Evolutionary conservation across 192 early-diverging fungal genomes (phyloP), one percentile per base, ranked within the genome.

Genomic region (Gamsiella multidivaricata): DNA sequence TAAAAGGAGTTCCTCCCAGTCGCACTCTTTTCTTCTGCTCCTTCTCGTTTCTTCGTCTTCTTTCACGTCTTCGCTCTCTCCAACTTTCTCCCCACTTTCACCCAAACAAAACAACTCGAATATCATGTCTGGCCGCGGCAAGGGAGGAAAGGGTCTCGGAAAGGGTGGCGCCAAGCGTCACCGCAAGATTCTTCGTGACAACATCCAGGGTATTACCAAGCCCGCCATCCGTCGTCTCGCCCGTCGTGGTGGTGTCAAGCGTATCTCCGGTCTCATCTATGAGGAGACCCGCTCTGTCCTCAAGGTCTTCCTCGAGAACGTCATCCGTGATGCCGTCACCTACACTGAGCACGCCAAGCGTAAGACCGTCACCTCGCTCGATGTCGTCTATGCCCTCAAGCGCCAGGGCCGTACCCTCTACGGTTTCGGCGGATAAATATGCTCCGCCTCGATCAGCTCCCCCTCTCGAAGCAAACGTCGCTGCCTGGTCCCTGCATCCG

Each of bases 81-180:
- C 53, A 34, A 28, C 52, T 42, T 52, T 41, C 63, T 42, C 63
- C 23, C 65, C 29, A 15, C 23, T 43, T 43, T 10, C 45, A 46
- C 20, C 47, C 23, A 53, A 25, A 36, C 25, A 65, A 43, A 62
- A 63, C 61, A 52, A 37, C 37, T 52, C 37, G n/a, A n/a, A n/a
- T n/a, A 81, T 59, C 74, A 95, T 98, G 96, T 90, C 96, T 89
- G 97, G 97, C 80, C 93, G 97, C 80, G 97, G 97, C 84, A 98
- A 98, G 88, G 97, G 97, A 84, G 97, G 97, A 88, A 97, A 97
- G 87, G 96, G 97, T 83, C 88, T 98, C 61, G 97, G 97, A 91
- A 98, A 98, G 91, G 97, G 97, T 41, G 97, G 97, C 37, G 97
- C 97, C 86, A 98, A 98, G 92, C 97, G 97, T 42, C 96, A 98